Evolutionary conservation across 2,329 filamentous ascomycete species (phyloP).

Genomic region (Colletotrichum sansevieriae): DNA sequence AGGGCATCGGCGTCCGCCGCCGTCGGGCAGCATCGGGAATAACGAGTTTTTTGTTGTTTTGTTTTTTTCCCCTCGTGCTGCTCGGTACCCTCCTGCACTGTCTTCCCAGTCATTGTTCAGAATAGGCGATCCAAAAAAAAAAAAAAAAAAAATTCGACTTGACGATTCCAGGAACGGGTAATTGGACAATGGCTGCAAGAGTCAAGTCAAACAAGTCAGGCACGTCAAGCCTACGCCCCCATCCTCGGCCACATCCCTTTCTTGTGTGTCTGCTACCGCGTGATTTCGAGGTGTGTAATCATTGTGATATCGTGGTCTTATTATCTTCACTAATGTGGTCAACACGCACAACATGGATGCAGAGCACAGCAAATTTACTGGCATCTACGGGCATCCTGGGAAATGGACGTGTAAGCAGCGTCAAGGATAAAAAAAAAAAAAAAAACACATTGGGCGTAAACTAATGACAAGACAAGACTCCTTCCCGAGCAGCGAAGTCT

Average conservation of each 20-base stretch:
- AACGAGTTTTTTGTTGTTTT: background rate
- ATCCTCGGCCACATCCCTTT: conserved; percentile 9
- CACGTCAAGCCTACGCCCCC: conserved; percentile 2
- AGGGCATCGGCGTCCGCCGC: conserved; percentile 21
- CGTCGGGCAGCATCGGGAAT: conserved; percentile 12
- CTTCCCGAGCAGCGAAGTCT: background rate
- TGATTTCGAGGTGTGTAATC: conserved; percentile 15
- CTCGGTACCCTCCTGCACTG: background rate
- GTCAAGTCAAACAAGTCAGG: conserved; percentile 23
- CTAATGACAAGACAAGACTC: conserved; percentile 14
- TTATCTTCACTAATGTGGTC: background rate
- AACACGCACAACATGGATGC: conserved; percentile 21
- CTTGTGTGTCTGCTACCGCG: background rate
- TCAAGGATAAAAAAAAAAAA: conserved; percentile 3
- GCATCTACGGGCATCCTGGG: conserved; percentile 30
- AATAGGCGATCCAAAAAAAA: background rate
- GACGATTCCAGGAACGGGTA: conserved; percentile 13
- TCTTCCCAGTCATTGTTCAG: background rate
- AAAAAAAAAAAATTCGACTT: too few species aligned
- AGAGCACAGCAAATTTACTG: conserved; percentile 33
- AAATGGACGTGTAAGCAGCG: conserved; percentile 2
- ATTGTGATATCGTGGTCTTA: conserved; percentile 17
- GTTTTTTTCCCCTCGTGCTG: background rate
- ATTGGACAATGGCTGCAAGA: conserved; percentile 18
- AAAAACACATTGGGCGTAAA: conserved; percentile 4